Conservation (phyloP, 306 rosid genomes). For the Trichosanthes cucumerina region DNA sequence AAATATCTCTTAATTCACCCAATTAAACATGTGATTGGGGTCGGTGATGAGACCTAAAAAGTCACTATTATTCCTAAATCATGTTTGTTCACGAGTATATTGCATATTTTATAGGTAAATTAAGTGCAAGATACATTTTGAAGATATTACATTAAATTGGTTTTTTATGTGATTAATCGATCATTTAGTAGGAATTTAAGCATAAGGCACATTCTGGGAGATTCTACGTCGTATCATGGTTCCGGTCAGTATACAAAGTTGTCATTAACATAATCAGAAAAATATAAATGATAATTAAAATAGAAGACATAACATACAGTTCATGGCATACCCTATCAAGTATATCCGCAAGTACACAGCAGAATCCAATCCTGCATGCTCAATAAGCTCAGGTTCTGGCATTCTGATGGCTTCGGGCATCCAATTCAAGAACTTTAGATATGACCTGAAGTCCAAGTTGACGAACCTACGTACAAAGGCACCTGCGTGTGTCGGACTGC, state of each 20-base stretch:
- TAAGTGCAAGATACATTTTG: too few relatives aligned
- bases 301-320: not conserved
- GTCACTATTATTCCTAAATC: too few relatives aligned
- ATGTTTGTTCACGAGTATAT: too few relatives aligned
- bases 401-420: conserved; percentile 87
- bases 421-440: conserved; percentile 70
- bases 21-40: not conserved
- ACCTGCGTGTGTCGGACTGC: conserved; percentile 67
- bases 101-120: too few relatives aligned
- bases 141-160: too few relatives aligned
- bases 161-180: too few relatives aligned
- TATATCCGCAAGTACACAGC: conserved; percentile 92
- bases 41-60: too few relatives aligned
- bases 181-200: too few relatives aligned
- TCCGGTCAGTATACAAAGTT: not conserved
- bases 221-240: too few relatives aligned
- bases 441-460: conserved; percentile 76
- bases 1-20: not conserved
- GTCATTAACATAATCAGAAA: not conserved
- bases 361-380: conserved; percentile 93
- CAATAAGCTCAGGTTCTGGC: conserved; percentile 96
- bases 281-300: not conserved
- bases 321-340: conserved; percentile 62
- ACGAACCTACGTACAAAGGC: conserved; percentile 63
- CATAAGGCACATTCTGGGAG: too few relatives aligned